These are phyloP conservation scores for Penicillium goetzii DNA, from an alignment of 495 filamentous ascomycete genomes.

Conservation along the genomic window DNA sequence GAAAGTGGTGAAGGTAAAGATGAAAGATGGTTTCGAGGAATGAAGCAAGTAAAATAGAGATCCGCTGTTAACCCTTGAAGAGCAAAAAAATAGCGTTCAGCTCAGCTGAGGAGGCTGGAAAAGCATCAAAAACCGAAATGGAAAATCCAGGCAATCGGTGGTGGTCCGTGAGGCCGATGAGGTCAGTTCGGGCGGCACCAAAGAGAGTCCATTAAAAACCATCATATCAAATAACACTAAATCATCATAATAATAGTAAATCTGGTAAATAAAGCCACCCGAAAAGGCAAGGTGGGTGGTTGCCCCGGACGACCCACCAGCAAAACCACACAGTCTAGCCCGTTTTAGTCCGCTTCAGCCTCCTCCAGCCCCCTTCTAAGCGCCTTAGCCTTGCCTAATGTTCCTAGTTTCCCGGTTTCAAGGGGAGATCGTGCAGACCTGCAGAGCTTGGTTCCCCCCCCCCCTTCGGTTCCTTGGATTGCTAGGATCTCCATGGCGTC, in stretches of 20 bases:
- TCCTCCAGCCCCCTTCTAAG: constrained; percentile 2
- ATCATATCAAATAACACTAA: not conserved
- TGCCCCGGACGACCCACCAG: constrained; percentile 34
- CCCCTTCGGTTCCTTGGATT: not conserved
- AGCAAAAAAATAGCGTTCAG: not conserved
- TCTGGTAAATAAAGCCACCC: constrained; percentile 23
- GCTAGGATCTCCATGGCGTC: constrained; percentile 15
- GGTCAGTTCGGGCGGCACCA: constrained; percentile 24
- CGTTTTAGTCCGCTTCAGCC: constrained; percentile 3
- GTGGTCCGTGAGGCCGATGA: constrained; percentile 33
- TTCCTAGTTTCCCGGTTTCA: not conserved
- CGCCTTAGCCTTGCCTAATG: not conserved
- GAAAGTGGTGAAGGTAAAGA: not conserved
- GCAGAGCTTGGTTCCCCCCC: not conserved
- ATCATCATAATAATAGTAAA: not conserved
- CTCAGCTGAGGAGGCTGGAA: constrained; percentile 15
- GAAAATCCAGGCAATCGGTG: constrained; percentile 11
- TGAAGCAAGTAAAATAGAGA: constrained; percentile 18
- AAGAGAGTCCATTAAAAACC: constrained; percentile 3
- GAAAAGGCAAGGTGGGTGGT: constrained; percentile 16
- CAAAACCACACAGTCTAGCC: not conserved
- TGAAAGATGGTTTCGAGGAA: constrained; percentile 6
- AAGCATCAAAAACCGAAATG: not conserved
- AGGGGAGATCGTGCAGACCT: constrained; percentile 2
- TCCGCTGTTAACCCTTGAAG: not conserved